A percentile compares a stretch with the other conserved stretches of the same genome.
Evolutionary conservation across 2,329 filamentous ascomycete genomes (phyloP).

Genomic region (Fusarium subglutinans): DNA sequence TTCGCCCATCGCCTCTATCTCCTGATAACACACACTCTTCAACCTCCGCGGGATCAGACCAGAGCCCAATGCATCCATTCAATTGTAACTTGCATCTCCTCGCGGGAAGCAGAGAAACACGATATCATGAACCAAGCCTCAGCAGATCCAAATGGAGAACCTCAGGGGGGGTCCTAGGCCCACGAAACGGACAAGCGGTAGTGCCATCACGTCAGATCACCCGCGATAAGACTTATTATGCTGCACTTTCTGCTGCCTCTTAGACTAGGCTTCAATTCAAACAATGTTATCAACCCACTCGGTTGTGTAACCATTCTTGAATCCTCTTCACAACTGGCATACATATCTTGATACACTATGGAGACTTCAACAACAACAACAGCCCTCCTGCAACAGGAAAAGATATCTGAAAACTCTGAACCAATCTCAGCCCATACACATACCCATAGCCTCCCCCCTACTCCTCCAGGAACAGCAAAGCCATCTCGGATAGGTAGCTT

Average conservation of each 20-base stretch:
- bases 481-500: slow-evolving; percentile 49
- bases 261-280: neutral
- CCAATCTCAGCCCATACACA: slow-evolving; percentile 29
- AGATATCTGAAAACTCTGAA: slow-evolving; percentile 18
- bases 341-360: slow-evolving; percentile 22
- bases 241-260: slow-evolving; percentile 4
- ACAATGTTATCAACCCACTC: neutral
- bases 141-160: slow-evolving; percentile 14
- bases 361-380: slow-evolving; percentile 33
- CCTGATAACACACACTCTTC: slow-evolving; percentile 30
- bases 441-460: slow-evolving; percentile 47
- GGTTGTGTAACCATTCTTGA: slow-evolving; percentile 2
- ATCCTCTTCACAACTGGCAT: neutral
- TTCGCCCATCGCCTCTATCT: slow-evolving; percentile 32
- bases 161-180: neutral
- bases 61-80: slow-evolving; percentile 28
- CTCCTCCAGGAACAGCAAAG: slow-evolving; percentile 52
- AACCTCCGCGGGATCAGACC: slow-evolving; percentile 41
- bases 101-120: slow-evolving; percentile 33
- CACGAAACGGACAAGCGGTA: slow-evolving; percentile 13
- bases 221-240: slow-evolving; percentile 21
- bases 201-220: slow-evolving; percentile 21
- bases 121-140: slow-evolving; percentile 25
- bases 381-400: slow-evolving; percentile 5
- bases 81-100: slow-evolving; percentile 45